Evolutionary conservation across 371 early-diverging fungal genomes (phyloP).

Genomic region (Dichotomocladium elegans): DNA sequence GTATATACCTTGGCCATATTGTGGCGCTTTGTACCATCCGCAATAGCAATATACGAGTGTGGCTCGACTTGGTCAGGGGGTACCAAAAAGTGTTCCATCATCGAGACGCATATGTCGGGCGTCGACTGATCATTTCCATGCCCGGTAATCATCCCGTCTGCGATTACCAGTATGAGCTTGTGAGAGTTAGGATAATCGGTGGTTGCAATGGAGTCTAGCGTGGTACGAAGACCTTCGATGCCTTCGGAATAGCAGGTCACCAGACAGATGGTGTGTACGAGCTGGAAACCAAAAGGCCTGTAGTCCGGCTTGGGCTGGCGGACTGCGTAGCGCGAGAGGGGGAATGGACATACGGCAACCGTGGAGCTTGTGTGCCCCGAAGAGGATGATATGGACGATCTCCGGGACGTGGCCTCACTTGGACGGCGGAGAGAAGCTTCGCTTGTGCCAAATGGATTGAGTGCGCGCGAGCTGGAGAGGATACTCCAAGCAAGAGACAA

Average conservation of each 20-base stretch:
- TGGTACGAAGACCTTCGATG: slow-evolving; percentile 83
- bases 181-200: slow-evolving; percentile 20
- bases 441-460: no score
- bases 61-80: slow-evolving; percentile 49
- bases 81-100: slow-evolving; percentile 55
- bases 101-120: slow-evolving; percentile 69
- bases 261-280: slow-evolving; percentile 71
- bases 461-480: no score
- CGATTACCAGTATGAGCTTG: slow-evolving; percentile 40
- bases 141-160: slow-evolving; percentile 48
- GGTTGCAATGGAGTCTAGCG: slow-evolving; percentile 91
- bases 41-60: slow-evolving; percentile 84
- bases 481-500: neutral
- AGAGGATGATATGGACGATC: slow-evolving; percentile 38
- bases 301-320: slow-evolving; percentile 48
- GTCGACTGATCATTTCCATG: slow-evolving; percentile 53
- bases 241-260: slow-evolving; percentile 94
- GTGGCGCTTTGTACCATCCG: slow-evolving; percentile 83
- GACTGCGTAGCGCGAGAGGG: slow-evolving; percentile 32
- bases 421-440: no score
- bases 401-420: slow-evolving; percentile 28
- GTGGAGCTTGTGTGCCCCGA: slow-evolving; percentile 7
- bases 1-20: slow-evolving; percentile 94
- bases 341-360: slow-evolving; percentile 29
- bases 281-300: slow-evolving; percentile 65